phyloP scores from a whole-genome alignment of 2,329 filamentous ascomycete genomes.

The Aspergillus sp. region DNA sequence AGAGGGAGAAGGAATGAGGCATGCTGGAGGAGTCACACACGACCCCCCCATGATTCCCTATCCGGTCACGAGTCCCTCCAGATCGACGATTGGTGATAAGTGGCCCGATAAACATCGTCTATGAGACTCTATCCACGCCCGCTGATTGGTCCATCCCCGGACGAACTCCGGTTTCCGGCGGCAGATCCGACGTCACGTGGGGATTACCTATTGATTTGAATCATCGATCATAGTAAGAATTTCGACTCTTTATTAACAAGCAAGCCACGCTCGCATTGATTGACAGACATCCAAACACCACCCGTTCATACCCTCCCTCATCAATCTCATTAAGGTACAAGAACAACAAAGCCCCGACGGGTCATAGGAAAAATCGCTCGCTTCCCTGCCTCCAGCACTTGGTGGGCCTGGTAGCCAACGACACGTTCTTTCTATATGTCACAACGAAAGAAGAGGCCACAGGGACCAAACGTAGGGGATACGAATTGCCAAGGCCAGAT shows the following conservation, averaged over 20 bases:
- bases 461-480: neutral
- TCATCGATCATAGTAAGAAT: neutral
- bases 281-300: constrained; percentile 11
- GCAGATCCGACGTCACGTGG: neutral
- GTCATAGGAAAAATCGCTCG: constrained; percentile 11
- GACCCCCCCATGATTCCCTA: neutral
- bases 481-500: neutral
- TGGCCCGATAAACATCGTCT: neutral
- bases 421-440: constrained; percentile 12
- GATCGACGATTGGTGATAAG: constrained; percentile 1
- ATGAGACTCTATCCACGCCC: neutral
- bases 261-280: neutral
- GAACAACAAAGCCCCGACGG: constrained; percentile 9
- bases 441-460: constrained; percentile 13
- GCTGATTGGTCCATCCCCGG: neutral
- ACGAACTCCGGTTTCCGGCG: neutral
- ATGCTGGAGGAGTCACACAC: neutral
- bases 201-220: neutral
- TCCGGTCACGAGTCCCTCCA: neutral
- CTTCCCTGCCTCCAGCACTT: constrained; percentile 22
- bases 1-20: neutral
- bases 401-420: constrained; percentile 16
- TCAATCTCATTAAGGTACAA: constrained; percentile 22
- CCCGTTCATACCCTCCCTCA: constrained; percentile 20
- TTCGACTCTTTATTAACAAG: neutral